Evolutionary conservation across 2,329 filamentous ascomycete genomes (phyloP), one percentile per base, ranked within the genome.

Genomic region (Laburnicola sp.): DNA sequence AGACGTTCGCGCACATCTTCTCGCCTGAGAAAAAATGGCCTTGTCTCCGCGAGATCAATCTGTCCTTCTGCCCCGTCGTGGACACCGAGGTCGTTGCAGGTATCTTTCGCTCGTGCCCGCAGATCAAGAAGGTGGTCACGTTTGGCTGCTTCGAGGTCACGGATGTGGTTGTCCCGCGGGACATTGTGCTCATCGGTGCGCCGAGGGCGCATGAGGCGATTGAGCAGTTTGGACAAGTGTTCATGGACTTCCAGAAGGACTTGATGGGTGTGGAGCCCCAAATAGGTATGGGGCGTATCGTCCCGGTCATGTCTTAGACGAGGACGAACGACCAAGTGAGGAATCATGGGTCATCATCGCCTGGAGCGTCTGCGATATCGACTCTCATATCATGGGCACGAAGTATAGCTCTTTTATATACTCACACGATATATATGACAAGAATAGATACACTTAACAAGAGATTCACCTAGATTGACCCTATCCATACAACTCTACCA

Each of bases 1-100:
- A 82, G 11, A 85, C 89, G 0, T 91, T 96, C 52, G 84, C 89
- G 55, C 80, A 86, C 7, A 86, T 88, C 0, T 97, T 97, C 64
- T 77, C 80, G 46, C 74, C 77, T 4, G 72, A 75, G 6, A 79
- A 78, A 23, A 66, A 58, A 22, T 97, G 95, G 60, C 84, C 87
- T 0, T 77, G 84, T 8, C 78, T 97, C 30, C 76, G 78, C 53
- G 82, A 87, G 50, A 76, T 96, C 37, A 91, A 96, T 68, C 77
- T 94, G 37, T 89, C 86, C 46, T 95, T 96, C 70, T 87, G 85
- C 59, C 83, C 85, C 49, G 76, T 82, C 27, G 82, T 89, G 4
- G 85, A 84, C 16, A 86, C 88, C 58, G 80, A 82, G 45, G 75
- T 88, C 1, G 75, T 89, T 3, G 83, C 82, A 0, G 78, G 75